phyloP scores from a whole-genome alignment of 2,329 filamentous ascomycete genomes.

The Basipetospora chlamydospora region DNA sequence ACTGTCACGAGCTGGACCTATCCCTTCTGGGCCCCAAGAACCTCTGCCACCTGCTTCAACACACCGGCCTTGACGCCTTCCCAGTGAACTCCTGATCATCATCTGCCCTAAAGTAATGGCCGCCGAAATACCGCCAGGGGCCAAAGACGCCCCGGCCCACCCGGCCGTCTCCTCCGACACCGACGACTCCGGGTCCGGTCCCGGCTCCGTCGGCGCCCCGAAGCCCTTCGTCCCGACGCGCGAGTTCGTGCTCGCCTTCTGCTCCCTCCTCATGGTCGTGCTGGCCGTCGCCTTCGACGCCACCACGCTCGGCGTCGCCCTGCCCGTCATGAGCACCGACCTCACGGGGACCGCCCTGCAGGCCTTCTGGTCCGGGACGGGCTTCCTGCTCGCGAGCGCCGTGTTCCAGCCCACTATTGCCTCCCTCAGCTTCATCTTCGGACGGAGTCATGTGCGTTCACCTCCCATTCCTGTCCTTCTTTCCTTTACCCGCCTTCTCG shows the following conservation, averaged over 20 bases:
- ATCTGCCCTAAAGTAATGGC: too few relatives aligned
- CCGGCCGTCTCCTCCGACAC: too few relatives aligned
- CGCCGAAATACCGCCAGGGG: too few relatives aligned
- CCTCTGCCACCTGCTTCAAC: too few relatives aligned
- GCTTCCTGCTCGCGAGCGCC: conserved; percentile 52
- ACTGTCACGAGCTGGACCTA: too few relatives aligned
- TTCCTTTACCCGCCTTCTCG: too few relatives aligned
- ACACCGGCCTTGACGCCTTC: too few relatives aligned
- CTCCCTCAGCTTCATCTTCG: conserved; percentile 20
- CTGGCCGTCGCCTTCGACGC: conserved; percentile 31
- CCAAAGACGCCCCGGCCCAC: too few relatives aligned
- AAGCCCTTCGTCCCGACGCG: conserved; percentile 17
- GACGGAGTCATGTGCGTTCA: conserved; percentile 14
- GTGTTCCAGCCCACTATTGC: conserved; percentile 38
- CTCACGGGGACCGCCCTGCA: conserved; percentile 40
- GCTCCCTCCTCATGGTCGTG: conserved; percentile 33
- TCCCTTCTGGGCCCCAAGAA: too few relatives aligned
- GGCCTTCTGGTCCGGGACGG: conserved; percentile 59
- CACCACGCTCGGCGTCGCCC: conserved; percentile 16
- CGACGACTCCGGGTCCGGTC: too few relatives aligned
- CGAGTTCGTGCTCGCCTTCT: conserved; percentile 31
- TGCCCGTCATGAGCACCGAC: conserved; percentile 28
- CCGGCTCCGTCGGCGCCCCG: too few relatives aligned
- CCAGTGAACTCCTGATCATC: too few relatives aligned
- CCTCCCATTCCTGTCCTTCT: neutral